Evolutionary conservation across 2,329 filamentous ascomycete genomes (phyloP).

Genomic region (Cytospora schulzeri): DNA sequence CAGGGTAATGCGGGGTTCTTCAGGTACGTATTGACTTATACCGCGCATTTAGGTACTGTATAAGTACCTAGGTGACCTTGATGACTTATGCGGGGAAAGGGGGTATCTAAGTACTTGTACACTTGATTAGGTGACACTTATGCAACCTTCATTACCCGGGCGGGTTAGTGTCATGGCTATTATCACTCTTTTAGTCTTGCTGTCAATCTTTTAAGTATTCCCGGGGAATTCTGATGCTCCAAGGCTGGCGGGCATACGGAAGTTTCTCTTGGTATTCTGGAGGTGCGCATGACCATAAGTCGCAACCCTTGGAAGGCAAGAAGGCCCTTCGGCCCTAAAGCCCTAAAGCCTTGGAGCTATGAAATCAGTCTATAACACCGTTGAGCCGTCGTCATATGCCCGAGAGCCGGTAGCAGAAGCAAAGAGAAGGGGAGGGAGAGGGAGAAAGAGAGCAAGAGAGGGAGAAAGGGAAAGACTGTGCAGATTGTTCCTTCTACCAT

Average conservation of each 20-base stretch:
- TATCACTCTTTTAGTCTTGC: background rate
- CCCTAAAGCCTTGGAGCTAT: background rate
- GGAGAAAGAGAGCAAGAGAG: background rate
- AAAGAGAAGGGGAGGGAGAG: background rate
- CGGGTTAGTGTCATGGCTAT: background rate
- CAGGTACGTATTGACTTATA: background rate
- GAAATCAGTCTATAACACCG: background rate
- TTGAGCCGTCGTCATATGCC: background rate
- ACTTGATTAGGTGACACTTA: background rate
- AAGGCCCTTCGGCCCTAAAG: slow-evolving; percentile 20
- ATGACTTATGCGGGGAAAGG: background rate
- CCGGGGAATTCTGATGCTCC: background rate
- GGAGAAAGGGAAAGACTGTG: background rate
- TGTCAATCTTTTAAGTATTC: background rate
- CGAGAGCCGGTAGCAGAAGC: background rate
- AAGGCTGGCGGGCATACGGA: slow-evolving; percentile 5
- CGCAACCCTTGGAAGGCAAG: background rate
- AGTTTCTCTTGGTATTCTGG: background rate
- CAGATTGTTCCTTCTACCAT: background rate
- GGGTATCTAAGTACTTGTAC: background rate
- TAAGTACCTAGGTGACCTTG: background rate
- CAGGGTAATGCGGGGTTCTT: background rate
- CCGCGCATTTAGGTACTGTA: background rate
- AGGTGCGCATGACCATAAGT: slow-evolving; percentile 6
- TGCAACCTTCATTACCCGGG: background rate